Evolutionary conservation across 2,329 filamentous ascomycete species (phyloP).

Genomic region (Xylaria sp.): DNA sequence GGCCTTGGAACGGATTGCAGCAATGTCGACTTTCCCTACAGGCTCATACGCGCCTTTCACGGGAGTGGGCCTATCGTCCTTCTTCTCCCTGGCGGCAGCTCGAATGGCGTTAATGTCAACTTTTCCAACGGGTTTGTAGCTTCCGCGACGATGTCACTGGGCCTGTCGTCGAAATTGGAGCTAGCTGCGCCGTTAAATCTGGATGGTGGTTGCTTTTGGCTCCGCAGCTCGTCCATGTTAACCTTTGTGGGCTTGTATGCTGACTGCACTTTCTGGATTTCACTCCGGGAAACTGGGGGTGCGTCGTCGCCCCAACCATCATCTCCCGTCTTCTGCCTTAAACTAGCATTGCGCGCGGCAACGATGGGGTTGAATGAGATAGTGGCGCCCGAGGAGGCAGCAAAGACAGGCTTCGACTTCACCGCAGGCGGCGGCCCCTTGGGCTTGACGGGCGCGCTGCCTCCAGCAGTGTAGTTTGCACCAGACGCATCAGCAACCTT

Average conservation of each 20-base stretch:
- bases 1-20: constrained; percentile 84
- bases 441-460: constrained; percentile 56
- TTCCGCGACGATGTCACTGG: constrained; percentile 76
- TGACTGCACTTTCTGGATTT: constrained; percentile 89
- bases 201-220: constrained; percentile 72
- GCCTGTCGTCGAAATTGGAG: constrained; percentile 48
- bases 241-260: constrained; percentile 97
- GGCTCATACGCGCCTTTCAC: constrained; percentile 96
- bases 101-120: constrained; percentile 95
- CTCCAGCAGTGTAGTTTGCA: constrained; percentile 84
- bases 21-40: constrained; percentile 95
- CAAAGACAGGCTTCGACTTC: constrained; percentile 90
- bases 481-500: constrained; percentile 96
- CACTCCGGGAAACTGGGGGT: constrained; percentile 82
- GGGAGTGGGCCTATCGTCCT: constrained; percentile 79
- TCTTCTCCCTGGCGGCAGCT: constrained; percentile 69
- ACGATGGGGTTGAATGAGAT: constrained; percentile 70
- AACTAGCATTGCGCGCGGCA: constrained; percentile 66
- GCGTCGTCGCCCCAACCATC: constrained; percentile 97
- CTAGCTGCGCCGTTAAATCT: constrained; percentile 57
- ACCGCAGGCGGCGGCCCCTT: constrained; percentile 71
- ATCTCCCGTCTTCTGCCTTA: constrained; percentile 63
- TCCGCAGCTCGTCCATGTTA: constrained; percentile 84
- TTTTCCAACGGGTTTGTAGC: constrained; percentile 93
- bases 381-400: constrained; percentile 67